A percentile compares a stretch with the other conserved stretches of the same genome.
Conservation (phyloP, 805 yeast species). For the Candida vartiovaarae region DNA sequence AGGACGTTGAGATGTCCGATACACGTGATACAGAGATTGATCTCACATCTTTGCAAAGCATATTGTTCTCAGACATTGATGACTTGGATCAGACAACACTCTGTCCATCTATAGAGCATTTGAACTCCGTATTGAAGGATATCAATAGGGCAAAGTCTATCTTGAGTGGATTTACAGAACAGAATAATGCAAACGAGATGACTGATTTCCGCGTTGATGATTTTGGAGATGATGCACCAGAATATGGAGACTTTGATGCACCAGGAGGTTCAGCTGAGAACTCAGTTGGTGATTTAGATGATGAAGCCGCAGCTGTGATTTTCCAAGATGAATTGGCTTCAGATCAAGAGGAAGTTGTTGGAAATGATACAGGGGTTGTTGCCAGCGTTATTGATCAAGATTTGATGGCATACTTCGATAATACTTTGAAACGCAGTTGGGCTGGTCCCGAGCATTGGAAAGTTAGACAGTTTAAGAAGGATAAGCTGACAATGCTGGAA, state of each 20-base stretch:
- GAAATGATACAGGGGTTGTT: slow-evolving; percentile 19
- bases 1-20: slow-evolving; percentile 16
- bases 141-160: slow-evolving; percentile 29
- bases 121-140: slow-evolving; percentile 42
- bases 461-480: slow-evolving; percentile 51
- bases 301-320: slow-evolving; percentile 19
- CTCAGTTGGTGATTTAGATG: slow-evolving; percentile 18
- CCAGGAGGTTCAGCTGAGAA: slow-evolving; percentile 12
- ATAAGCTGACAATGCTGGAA: slow-evolving; percentile 1
- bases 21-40: slow-evolving; percentile 9
- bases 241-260: slow-evolving; percentile 13
- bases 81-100: slow-evolving; percentile 31
- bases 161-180: slow-evolving; percentile 12
- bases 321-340: slow-evolving; percentile 15
- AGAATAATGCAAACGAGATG: slow-evolving; percentile 13
- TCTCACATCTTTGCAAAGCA: slow-evolving; percentile 8
- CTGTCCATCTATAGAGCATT: slow-evolving; percentile 66
- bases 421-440: slow-evolving; percentile 65
- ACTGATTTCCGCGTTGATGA: slow-evolving; percentile 16
- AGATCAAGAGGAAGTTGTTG: slow-evolving; percentile 13
- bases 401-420: slow-evolving; percentile 77
- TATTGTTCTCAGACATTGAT: slow-evolving; percentile 22
- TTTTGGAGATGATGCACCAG: slow-evolving; percentile 21
- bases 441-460: slow-evolving; percentile 94
- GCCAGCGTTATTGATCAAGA: slow-evolving; percentile 45